Evolutionary conservation across 2,329 filamentous ascomycete species (phyloP).

Genomic region (Magnaporthiopsis rhizophila): DNA sequence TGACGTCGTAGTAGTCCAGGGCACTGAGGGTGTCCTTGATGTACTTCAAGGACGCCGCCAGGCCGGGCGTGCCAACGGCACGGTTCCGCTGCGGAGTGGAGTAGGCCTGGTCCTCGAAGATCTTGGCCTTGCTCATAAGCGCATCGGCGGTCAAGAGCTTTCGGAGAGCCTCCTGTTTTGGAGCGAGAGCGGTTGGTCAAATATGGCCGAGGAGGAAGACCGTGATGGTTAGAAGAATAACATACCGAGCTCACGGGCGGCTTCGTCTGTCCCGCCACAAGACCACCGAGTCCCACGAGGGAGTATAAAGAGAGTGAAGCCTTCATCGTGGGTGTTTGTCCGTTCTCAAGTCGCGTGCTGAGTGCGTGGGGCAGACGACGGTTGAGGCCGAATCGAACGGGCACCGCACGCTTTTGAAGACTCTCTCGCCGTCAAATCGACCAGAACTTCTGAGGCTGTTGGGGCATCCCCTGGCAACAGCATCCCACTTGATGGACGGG

Average conservation of each 20-base stretch:
- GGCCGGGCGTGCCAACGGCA: slow-evolving; percentile 34
- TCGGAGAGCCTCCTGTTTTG: slow-evolving; percentile 13
- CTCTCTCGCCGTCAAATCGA: too few relatives aligned
- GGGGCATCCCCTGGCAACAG: neutral
- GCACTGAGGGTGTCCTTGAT: slow-evolving; percentile 30
- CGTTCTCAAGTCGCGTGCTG: neutral
- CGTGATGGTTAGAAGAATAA: neutral
- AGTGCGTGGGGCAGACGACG: neutral
- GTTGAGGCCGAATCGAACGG: neutral
- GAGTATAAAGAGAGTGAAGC: neutral
- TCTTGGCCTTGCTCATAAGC: slow-evolving; percentile 34
- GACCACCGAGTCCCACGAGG: neutral
- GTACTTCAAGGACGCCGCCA: slow-evolving; percentile 38
- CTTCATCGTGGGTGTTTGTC: neutral
- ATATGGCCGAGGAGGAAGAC: neutral
- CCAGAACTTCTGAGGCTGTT: neutral
- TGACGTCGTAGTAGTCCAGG: slow-evolving; percentile 33
- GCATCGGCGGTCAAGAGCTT: slow-evolving; percentile 27
- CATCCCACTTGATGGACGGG: too few relatives aligned
- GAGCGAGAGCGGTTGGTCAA: neutral
- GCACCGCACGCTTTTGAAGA: neutral
- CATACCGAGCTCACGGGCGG: neutral
- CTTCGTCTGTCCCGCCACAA: neutral
- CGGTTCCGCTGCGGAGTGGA: slow-evolving; percentile 31
- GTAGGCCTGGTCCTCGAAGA: slow-evolving; percentile 35